Evolutionary conservation across 2,329 filamentous ascomycete genomes (phyloP).

Genomic region (Calonectria honghensis): DNA sequence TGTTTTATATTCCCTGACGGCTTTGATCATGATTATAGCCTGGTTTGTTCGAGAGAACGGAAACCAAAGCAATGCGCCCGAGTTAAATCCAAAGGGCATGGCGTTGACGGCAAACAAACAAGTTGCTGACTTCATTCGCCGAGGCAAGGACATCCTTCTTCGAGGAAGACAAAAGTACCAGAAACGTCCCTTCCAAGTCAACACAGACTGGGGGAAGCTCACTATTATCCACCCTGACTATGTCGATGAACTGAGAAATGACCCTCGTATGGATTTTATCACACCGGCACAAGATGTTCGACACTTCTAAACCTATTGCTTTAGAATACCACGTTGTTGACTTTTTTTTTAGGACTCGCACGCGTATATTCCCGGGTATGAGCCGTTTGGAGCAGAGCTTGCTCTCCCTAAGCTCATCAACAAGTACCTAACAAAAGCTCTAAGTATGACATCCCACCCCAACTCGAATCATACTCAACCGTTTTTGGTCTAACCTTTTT

Average conservation of each 20-base stretch:
- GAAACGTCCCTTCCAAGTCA: neutral
- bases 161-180: conserved; percentile 2
- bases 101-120: conserved; percentile 11
- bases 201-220: conserved; percentile 3
- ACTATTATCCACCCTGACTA: neutral
- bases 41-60: neutral
- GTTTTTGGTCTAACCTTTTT: neutral
- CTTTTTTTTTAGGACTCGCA: neutral
- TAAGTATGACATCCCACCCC: neutral
- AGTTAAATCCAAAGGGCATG: conserved; percentile 6
- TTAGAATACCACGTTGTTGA: neutral
- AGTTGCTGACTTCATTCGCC: conserved; percentile 7
- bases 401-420: neutral
- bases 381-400: neutral
- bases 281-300: conserved; percentile 1
- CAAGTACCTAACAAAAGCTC: conserved; percentile 9
- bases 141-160: neutral
- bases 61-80: neutral
- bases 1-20: neutral
- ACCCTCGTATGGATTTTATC: conserved; percentile 12
- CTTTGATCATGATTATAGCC: neutral
- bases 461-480: neutral
- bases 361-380: conserved; percentile 5
- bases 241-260: conserved; percentile 8
- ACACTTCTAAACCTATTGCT: neutral